phyloP scores from a whole-genome alignment of 2,329 filamentous ascomycete species.

The Arthrobotrys pseudoclavata region DNA sequence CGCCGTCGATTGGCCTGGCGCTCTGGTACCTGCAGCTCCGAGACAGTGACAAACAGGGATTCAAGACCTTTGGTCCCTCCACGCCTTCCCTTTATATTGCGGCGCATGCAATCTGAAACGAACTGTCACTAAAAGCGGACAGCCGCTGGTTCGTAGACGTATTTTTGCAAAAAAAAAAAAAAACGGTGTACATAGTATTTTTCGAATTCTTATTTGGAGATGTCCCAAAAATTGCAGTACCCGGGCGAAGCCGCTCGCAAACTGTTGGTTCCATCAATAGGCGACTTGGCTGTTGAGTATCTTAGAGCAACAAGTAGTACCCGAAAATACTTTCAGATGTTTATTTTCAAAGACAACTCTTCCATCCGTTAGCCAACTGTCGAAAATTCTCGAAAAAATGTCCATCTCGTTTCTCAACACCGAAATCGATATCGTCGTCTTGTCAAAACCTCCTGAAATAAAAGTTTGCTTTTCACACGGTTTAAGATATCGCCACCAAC shows the following conservation, averaged over 20 bases:
- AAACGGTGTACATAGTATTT: constrained; percentile 21
- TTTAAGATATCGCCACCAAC: constrained; percentile 11
- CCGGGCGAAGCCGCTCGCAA: constrained; percentile 10
- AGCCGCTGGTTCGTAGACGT: constrained; percentile 30
- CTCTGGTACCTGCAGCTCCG: constrained; percentile 55
- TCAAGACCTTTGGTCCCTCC: constrained; percentile 42
- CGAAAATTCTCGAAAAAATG: neutral
- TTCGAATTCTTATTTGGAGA: constrained; percentile 19
- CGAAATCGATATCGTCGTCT: constrained; percentile 7
- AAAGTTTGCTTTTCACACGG: constrained; percentile 20
- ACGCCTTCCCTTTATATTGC: constrained; percentile 55
- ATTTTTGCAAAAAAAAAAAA: constrained; percentile 1
- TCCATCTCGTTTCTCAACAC: constrained; percentile 17
- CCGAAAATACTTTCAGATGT: neutral
- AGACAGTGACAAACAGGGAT: constrained; percentile 51
- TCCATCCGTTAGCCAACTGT: constrained; percentile 14
- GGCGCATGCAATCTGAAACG: constrained; percentile 57
- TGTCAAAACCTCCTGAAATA: constrained; percentile 47
- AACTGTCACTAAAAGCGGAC: constrained; percentile 23
- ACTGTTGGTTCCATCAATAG: constrained; percentile 9
- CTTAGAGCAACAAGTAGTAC: constrained; percentile 5
- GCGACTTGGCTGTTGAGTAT: constrained; percentile 24
- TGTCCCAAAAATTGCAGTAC: constrained; percentile 13
- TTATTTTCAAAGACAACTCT: constrained; percentile 10
- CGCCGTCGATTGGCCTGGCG: constrained; percentile 53